Evolutionary conservation across 2,329 filamentous ascomycete genomes (phyloP), one percentile per base, ranked within the genome.

Genomic region (Penicillium psychrosexuale): DNA sequence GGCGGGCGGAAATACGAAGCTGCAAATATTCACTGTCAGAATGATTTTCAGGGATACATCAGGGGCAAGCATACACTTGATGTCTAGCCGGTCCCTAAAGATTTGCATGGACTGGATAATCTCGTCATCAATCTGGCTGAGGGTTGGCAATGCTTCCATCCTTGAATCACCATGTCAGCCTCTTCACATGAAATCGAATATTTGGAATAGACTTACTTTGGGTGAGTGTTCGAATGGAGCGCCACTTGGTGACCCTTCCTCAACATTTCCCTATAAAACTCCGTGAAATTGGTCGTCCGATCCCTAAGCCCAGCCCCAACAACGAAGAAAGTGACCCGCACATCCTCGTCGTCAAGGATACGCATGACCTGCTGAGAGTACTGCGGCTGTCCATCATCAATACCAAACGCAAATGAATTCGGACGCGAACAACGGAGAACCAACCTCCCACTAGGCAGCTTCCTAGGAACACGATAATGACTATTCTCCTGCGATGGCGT

Each of bases 251-350:
- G 86, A 3, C 86, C 86, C 17, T 78, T 77, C 12, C 70, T 63
- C 39, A 80, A 67, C 84, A 88, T 86, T 68, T 86, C 82, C 55
- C 75, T 76, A 74, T 89, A 89, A 24, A 88, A 80, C 40, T 75
- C 77, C 24, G 83, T 84, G 47, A 89, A 78, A 63, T 87, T 87
- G 19, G 83, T 86, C 19, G 75, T 72, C 3, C 66, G 56, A 65
- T 88, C 83, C 15, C 83, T 74, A 0, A 89, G 77, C 1, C 85
- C 83, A 1, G 80, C 78, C 9, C 85, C 86, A 40, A 89, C 84
- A 34, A 85, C 87, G 74, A 89, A 89, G 71, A 89, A 89, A 1
- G 86, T 89, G 3, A 87, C 85, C 60, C 83, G 80, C 62, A 89
- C 84, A 51, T 75, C 69, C 48, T 84, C 85, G 19, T 82, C 80